Evolutionary conservation across 2,329 filamentous ascomycete species (phyloP).

Genomic region (Kalmusia sp.): DNA sequence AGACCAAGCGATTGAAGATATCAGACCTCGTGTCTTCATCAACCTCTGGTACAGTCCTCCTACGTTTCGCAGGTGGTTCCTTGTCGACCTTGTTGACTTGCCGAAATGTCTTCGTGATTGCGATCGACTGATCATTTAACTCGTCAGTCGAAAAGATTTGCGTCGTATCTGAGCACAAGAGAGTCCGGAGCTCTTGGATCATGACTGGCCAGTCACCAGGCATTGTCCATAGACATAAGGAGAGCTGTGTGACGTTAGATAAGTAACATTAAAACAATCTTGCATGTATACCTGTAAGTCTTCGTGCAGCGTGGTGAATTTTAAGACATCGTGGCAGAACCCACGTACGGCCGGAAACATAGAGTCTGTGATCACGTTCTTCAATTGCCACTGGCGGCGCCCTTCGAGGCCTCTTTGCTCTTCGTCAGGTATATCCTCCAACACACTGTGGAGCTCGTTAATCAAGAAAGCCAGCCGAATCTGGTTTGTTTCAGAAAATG

Average conservation of each 20-base stretch:
- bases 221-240: slow-evolving; percentile 42
- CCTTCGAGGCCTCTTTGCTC: not conserved
- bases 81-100: slow-evolving; percentile 23
- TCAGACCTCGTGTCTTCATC: slow-evolving; percentile 18
- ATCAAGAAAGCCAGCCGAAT: slow-evolving; percentile 31
- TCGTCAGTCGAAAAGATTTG: slow-evolving; percentile 29
- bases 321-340: slow-evolving; percentile 27
- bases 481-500: slow-evolving; percentile 30
- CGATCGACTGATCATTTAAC: slow-evolving; percentile 27
- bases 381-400: slow-evolving; percentile 10
- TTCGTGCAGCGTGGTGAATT: slow-evolving; percentile 26
- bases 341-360: slow-evolving; percentile 24
- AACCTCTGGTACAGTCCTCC: slow-evolving; percentile 24
- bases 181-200: slow-evolving; percentile 27
- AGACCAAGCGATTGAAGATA: slow-evolving; percentile 29
- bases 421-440: slow-evolving; percentile 6
- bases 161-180: slow-evolving; percentile 26
- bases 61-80: slow-evolving; percentile 39
- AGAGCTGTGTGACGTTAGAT: slow-evolving; percentile 31
- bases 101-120: slow-evolving; percentile 24
- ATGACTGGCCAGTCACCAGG: slow-evolving; percentile 33
- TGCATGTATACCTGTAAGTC: slow-evolving; percentile 40
- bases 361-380: slow-evolving; percentile 15
- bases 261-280: not conserved
- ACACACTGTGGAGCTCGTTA: slow-evolving; percentile 21